phyloP scores from a whole-genome alignment of 2,329 filamentous ascomycete species.

The Fusarium sublunatum region DNA sequence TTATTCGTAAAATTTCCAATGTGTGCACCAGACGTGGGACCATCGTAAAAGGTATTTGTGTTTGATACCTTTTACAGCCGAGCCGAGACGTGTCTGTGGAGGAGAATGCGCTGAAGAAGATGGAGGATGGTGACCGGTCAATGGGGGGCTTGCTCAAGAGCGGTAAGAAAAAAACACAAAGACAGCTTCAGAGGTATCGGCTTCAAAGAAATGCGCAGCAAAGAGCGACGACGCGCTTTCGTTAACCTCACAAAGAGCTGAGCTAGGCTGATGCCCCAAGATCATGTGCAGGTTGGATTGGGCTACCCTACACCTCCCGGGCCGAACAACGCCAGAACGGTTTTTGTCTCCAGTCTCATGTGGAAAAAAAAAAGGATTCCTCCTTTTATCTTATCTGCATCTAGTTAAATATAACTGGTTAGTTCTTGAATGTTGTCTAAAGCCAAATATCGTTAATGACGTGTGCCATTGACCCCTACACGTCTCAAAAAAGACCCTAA shows the following conservation, averaged over 20 bases:
- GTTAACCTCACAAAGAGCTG: conserved; percentile 34
- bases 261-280: conserved; percentile 9
- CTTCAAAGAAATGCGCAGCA: conserved; percentile 30
- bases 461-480: too few relatives aligned
- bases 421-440: too few relatives aligned
- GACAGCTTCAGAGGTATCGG: conserved; percentile 8
- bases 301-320: conserved; percentile 9
- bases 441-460: too few relatives aligned
- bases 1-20: conserved; percentile 42
- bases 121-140: conserved; percentile 13
- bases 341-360: neutral
- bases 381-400: neutral
- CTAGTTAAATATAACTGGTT: too few relatives aligned
- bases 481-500: too few relatives aligned
- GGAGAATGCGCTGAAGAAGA: conserved; percentile 26
- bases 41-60: conserved; percentile 36
- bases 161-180: conserved; percentile 27
- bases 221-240: conserved; percentile 31
- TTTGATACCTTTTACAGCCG: conserved; percentile 12
- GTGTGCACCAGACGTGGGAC: conserved; percentile 34
- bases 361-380: neutral
- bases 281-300: conserved; percentile 15
- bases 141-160: conserved; percentile 15
- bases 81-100: conserved; percentile 38
- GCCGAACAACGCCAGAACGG: neutral